phyloP scores from a whole-genome alignment of 495 filamentous ascomycete species.

The Cercophora newfieldiana region DNA sequence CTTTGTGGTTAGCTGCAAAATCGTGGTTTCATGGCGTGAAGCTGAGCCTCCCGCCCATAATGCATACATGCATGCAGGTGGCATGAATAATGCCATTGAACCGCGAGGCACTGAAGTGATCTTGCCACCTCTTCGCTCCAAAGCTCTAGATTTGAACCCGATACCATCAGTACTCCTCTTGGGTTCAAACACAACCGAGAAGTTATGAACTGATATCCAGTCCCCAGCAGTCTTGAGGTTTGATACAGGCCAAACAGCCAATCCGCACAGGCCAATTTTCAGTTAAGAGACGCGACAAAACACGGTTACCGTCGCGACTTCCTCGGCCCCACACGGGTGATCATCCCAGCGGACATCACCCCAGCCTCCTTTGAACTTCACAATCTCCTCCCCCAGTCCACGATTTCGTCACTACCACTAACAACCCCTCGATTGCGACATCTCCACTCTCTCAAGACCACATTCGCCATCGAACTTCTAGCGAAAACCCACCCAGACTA shows the following conservation, averaged over 20 bases:
- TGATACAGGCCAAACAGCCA: not conserved
- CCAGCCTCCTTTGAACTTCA: not conserved
- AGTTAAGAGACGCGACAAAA: slow-evolving; percentile 30
- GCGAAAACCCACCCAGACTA: not conserved
- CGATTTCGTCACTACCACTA: not conserved
- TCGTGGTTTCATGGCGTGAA: slow-evolving; percentile 1
- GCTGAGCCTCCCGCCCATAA: not conserved
- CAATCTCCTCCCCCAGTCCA: not conserved
- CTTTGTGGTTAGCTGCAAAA: not conserved
- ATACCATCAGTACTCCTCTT: not conserved
- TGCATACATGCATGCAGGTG: not conserved
- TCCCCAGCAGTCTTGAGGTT: not conserved
- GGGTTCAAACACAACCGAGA: not conserved
- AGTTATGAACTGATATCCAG: not conserved
- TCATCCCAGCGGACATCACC: slow-evolving; percentile 3
- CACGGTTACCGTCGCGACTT: slow-evolving; percentile 22
- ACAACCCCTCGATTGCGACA: not conserved
- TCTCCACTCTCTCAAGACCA: not conserved
- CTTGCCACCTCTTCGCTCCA: not conserved
- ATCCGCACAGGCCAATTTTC: slow-evolving; percentile 10
- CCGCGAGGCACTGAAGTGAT: not conserved
- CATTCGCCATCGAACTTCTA: not conserved
- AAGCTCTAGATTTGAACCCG: not conserved
- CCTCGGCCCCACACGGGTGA: not conserved
- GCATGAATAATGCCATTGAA: not conserved